Evolutionary conservation across 768 basidiomycete genomes (phyloP).

Genomic region (Termitomyces sp.): DNA sequence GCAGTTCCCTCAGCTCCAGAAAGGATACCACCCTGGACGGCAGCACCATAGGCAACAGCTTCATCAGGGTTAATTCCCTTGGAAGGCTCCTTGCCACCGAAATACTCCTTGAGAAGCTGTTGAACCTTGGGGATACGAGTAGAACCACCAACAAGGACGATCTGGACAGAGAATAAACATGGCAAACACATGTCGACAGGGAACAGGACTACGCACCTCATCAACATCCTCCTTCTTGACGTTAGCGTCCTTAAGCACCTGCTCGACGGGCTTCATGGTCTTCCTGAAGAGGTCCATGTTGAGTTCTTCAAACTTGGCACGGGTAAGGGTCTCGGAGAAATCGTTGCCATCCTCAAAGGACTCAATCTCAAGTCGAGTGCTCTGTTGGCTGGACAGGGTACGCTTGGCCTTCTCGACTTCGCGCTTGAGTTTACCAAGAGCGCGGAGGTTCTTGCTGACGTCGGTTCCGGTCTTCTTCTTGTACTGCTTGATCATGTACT

Average conservation of each 20-base stretch:
- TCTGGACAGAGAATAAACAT: slow-evolving; percentile 31
- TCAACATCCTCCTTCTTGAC: slow-evolving; percentile 97
- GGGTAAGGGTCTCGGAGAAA: slow-evolving; percentile 94
- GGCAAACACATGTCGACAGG: not conserved
- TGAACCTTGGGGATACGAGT: slow-evolving; percentile 99
- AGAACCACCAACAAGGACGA: slow-evolving; percentile 93
- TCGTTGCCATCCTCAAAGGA: slow-evolving; percentile 95
- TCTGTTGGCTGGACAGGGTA: slow-evolving; percentile 89
- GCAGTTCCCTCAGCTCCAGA: slow-evolving; percentile 89
- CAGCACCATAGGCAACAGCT: slow-evolving; percentile 98
- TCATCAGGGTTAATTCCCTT: slow-evolving; percentile 99
- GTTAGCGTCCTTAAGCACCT: slow-evolving; percentile 95
- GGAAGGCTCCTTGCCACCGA: slow-evolving; percentile 94
- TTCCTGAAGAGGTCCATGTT: slow-evolving; percentile 99
- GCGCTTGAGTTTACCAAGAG: slow-evolving; percentile 88
- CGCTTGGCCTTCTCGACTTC: slow-evolving; percentile 95
- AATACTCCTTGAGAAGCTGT: slow-evolving; percentile 96
- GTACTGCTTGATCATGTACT: slow-evolving; percentile 85
- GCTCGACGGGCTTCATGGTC: slow-evolving; percentile 99
- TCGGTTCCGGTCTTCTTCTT: slow-evolving; percentile 92
- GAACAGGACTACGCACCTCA: slow-evolving; percentile 48
- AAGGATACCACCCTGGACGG: slow-evolving; percentile 97
- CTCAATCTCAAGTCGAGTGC: slow-evolving; percentile 91
- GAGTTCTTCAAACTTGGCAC: slow-evolving; percentile 98
- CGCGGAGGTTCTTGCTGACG: slow-evolving; percentile 72